phyloP scores from a whole-genome alignment of 2,329 filamentous ascomycete genomes.

The Fusarium multiceps region DNA sequence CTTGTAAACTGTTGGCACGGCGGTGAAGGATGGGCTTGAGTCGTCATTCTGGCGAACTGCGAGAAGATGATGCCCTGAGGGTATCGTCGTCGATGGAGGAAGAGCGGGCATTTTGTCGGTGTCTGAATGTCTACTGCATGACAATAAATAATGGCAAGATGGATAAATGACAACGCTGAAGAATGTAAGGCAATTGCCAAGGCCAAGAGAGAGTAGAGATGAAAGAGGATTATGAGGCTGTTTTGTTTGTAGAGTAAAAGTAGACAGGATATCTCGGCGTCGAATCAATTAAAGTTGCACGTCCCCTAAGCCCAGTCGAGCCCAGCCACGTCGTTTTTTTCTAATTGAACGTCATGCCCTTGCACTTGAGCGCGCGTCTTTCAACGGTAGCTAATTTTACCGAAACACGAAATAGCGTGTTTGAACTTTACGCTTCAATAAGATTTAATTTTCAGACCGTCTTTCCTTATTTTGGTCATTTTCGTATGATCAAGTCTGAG shows the following conservation, averaged over 20 bases:
- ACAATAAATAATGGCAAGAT: background rate
- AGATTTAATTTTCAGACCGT: background rate
- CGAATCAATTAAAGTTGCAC: slow-evolving; percentile 24
- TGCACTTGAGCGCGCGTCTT: slow-evolving; percentile 12
- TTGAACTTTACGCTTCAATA: background rate
- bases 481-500: background rate
- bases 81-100: slow-evolving; percentile 28
- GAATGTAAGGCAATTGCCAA: background rate
- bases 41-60: slow-evolving; percentile 35
- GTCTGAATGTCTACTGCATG: slow-evolving; percentile 7
- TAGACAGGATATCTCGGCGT: slow-evolving; percentile 8
- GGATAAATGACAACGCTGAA: background rate
- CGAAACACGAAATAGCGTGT: background rate
- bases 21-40: slow-evolving; percentile 41
- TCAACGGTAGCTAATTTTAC: slow-evolving; percentile 5
- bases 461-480: background rate
- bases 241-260: slow-evolving; percentile 6
- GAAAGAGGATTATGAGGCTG: slow-evolving; percentile 1
- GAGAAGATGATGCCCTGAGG: slow-evolving; percentile 31
- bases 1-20: slow-evolving; percentile 53
- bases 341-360: slow-evolving; percentile 16
- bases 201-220: background rate
- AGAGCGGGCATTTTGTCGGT: slow-evolving; percentile 27
- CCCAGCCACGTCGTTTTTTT: slow-evolving; percentile 31
- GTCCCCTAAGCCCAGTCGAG: slow-evolving; percentile 12